A percentile compares a stretch with the other conserved stretches of the same genome.
Evolutionary conservation across 1,284 basidiomycete genomes (phyloP).

Genomic region (Tremellales sp.): DNA sequence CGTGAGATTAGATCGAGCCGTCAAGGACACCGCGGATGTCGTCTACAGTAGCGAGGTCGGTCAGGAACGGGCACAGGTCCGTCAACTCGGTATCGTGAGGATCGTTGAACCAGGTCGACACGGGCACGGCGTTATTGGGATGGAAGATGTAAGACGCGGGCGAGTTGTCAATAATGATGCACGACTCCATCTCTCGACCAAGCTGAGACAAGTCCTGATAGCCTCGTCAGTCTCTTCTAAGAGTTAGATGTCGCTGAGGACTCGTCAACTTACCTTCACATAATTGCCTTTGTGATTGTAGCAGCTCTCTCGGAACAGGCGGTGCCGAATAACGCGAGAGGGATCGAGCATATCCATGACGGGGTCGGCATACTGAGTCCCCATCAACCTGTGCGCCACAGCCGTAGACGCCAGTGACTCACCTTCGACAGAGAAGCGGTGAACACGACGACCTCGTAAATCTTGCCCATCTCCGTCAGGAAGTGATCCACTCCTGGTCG

Average conservation of each 20-base stretch:
- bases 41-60: constrained; percentile 76
- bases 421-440: constrained; percentile 97
- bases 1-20: constrained; percentile 37
- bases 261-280: constrained; percentile 77
- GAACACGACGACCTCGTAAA: constrained; percentile 98
- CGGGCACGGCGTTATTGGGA: constrained; percentile 96
- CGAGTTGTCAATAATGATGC: constrained; percentile 98
- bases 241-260: no score
- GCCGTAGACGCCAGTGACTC: constrained; percentile 16
- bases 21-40: constrained; percentile 91
- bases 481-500: constrained; percentile 97
- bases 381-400: background rate
- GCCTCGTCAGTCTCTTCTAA: background rate
- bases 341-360: constrained; percentile 95
- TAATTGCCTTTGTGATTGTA: constrained; percentile 99
- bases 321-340: constrained; percentile 86
- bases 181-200: constrained; percentile 84
- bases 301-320: constrained; percentile 96
- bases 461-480: constrained; percentile 92
- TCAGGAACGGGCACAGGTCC: constrained; percentile 88
- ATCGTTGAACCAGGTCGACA: constrained; percentile 99
- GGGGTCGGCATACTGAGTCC: constrained; percentile 84
- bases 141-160: constrained; percentile 99
- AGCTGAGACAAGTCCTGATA: constrained; percentile 96
- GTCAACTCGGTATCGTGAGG: constrained; percentile 96